These are phyloP conservation scores for Wickerhamiella shivajii DNA, from an alignment of 805 yeast species.

Conservation along the genomic window DNA sequence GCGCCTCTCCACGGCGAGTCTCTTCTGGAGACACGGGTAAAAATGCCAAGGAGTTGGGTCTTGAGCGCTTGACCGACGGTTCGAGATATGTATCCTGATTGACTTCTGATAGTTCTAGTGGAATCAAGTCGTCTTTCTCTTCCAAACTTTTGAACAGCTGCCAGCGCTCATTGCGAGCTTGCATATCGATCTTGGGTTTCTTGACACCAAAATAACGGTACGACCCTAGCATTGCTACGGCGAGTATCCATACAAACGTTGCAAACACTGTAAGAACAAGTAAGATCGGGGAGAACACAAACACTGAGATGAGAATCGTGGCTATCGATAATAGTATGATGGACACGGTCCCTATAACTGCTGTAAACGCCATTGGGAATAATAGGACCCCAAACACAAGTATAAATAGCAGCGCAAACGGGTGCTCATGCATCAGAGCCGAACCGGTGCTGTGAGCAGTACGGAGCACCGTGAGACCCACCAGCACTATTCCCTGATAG, in stretches of 20 bases:
- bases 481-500: too few species aligned
- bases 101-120: too few species aligned
- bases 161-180: too few species aligned
- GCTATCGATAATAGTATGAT: constrained; percentile 5
- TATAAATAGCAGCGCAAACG: constrained; percentile 10
- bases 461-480: constrained; percentile 1
- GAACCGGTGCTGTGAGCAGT: constrained; percentile 5
- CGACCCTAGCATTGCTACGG: constrained; percentile 5
- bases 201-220: too few species aligned
- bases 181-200: too few species aligned
- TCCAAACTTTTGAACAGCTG: too few species aligned
- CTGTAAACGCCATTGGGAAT: constrained; percentile 10
- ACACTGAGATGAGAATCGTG: constrained; percentile 7
- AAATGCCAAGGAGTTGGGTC: too few species aligned
- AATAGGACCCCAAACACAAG: constrained; percentile 8
- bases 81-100: too few species aligned
- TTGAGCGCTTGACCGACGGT: too few species aligned
- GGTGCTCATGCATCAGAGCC: constrained; percentile 5
- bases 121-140: too few species aligned
- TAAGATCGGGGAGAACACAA: constrained; percentile 12
- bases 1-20: too few species aligned
- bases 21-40: too few species aligned
- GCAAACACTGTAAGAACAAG: constrained; percentile 7
- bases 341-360: constrained; percentile 7
- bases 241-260: constrained; percentile 8